Base-by-base conservation (phyloP, 2,329 filamentous ascomycete genomes). In the Colletotrichum tanaceti region DNA sequence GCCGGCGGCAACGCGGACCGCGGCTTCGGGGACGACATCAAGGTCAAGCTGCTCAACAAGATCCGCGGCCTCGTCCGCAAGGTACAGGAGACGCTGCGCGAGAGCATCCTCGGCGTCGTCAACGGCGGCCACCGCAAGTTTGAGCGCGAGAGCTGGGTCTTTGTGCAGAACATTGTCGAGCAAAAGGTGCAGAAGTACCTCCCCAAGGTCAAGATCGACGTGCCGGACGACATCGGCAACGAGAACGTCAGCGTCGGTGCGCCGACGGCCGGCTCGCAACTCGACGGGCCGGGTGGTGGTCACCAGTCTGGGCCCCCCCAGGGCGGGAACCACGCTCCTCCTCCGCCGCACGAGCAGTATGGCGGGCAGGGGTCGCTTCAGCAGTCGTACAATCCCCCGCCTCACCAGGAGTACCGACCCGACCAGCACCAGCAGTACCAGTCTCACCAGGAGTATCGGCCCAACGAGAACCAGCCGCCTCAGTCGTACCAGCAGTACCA, bases 111-210 rank as follows among this genome's bases (percentile, higher is more conserved):
- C 6, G 79, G 77, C 0, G 76, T 83, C 1, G 82, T 84, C 22
- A 84, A 82, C 63, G 82, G 82, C 7, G 82, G 82, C 0, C 82
- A 84, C 58, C 81, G 82, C 74, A 83, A 81, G 75, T 82, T 84
- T 61, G 82, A 84, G 77, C 76, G 76, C 20, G 73, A 81, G 71
- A 83, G 80, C 68, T 84, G 82, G 82, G 72, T 82, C 7, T 83
- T 83, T 71, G 82, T 84, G 65, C 82, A 84, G 71, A 77, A 75
- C 13, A 82, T 79, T 65, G 81, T 84, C 20, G 80, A 84, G 75
- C 72, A 77, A 50, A 83, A 83, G 76, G 81, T 84, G 50, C 81
- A 83, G 69, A 80, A 75, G 72, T 84, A 82, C 70, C 73, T 84
- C 24, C 82, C 82, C 66, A 80, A 81, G 67, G 81, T 84, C 2